A percentile compares a stretch with the other conserved stretches of the same genome.
Conservation (phyloP, 1,284 basidiomycete species). For the Boletellus dicymbophilus region DNA sequence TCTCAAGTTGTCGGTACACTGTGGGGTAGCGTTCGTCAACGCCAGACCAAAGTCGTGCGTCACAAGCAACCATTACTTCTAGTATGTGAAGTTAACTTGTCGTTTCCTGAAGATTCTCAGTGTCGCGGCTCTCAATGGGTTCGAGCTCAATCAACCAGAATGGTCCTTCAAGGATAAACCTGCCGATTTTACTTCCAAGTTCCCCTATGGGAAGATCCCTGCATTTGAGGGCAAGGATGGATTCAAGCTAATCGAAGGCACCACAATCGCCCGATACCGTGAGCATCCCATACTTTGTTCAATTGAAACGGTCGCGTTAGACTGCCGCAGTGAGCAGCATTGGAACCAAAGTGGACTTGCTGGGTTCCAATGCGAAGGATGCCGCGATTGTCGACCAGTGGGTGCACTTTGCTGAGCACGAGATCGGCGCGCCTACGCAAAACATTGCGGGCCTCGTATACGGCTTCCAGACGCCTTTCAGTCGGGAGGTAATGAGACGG, state of each 20-base stretch:
- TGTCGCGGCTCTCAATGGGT: conserved; percentile 21
- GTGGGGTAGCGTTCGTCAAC: conserved; percentile 21
- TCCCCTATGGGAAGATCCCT: conserved; percentile 52
- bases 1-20: conserved; percentile 19
- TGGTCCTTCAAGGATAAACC: conserved; percentile 36
- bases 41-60: conserved; percentile 29
- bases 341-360: conserved; percentile 11
- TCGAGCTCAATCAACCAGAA: conserved; percentile 15
- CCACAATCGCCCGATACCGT: conserved; percentile 61
- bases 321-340: not conserved
- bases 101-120: conserved; percentile 17
- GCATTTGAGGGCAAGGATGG: conserved; percentile 53
- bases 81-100: not conserved
- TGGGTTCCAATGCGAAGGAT: not conserved
- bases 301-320: not conserved
- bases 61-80: too few relatives aligned
- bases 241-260: conserved; percentile 50
- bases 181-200: conserved; percentile 45
- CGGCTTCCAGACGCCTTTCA: conserved; percentile 7
- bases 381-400: not conserved
- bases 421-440: conserved; percentile 29
- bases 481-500: conserved; percentile 11
- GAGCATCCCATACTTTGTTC: conserved; percentile 28
- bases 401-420: not conserved
- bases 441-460: conserved; percentile 8